A percentile compares a stretch with the other conserved stretches of the same genome.
Conservation (phyloP, 768 basidiomycete species). For the Filobasidium floriforme region DNA sequence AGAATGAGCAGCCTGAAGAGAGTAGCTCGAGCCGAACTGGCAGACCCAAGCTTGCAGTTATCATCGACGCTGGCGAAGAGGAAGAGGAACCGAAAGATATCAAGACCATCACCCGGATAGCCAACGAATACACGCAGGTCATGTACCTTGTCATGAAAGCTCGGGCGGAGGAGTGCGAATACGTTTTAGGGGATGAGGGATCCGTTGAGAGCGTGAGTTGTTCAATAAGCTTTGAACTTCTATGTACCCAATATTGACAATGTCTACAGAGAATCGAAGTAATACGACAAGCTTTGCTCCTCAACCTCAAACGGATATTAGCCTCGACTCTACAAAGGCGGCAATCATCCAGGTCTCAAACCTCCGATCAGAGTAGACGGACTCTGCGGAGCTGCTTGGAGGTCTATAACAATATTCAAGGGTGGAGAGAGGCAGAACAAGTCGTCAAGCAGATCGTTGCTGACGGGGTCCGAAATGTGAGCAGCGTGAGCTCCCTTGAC, state of each 20-base stretch:
- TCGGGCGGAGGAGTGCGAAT: constrained; percentile 63
- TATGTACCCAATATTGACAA: neutral
- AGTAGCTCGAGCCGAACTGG: neutral
- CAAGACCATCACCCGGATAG: constrained; percentile 60
- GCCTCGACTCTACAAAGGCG: constrained; percentile 51
- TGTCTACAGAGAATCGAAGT: constrained; percentile 63
- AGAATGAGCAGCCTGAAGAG: neutral
- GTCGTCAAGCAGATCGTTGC: constrained; percentile 67
- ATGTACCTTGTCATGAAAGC: constrained; percentile 84
- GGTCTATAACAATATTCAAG: constrained; percentile 53
- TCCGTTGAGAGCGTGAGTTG: constrained; percentile 70
- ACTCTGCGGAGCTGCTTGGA: constrained; percentile 34
- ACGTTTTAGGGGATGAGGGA: constrained; percentile 49
- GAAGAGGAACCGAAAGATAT: constrained; percentile 3
- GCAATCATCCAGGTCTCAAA: neutral
- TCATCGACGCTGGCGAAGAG: neutral
- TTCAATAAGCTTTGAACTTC: too few species aligned
- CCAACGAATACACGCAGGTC: constrained; percentile 84
- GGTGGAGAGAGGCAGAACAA: constrained; percentile 84
- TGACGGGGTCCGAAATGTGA: constrained; percentile 10
- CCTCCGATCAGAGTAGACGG: neutral
- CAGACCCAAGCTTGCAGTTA: constrained; percentile 9
- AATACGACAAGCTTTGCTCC: constrained; percentile 73
- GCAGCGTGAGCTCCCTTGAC: neutral
- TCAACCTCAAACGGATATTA: constrained; percentile 78